These are phyloP conservation scores for Corynascus novoguineensis DNA, from an alignment of 495 filamentous ascomycete species.

Conservation along the genomic window DNA sequence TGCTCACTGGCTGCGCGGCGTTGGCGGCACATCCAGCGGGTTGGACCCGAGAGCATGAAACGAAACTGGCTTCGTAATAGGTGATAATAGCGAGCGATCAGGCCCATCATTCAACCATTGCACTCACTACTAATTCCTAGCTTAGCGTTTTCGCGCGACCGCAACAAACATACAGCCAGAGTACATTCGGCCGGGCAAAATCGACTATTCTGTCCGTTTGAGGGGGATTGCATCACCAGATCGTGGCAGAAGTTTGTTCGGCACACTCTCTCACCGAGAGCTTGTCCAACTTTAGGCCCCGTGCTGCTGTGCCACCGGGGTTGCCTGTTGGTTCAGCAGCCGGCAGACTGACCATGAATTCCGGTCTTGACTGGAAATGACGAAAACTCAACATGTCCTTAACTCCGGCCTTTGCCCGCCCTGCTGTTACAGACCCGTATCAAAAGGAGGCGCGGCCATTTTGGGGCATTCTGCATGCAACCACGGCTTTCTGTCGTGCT, in stretches of 20 bases:
- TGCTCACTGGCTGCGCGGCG: conserved; percentile 11
- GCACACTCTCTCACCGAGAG: neutral
- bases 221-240: neutral
- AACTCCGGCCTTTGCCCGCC: conserved; percentile 9
- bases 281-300: neutral
- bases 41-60: conserved; percentile 18
- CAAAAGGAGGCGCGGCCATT: conserved; percentile 7
- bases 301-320: conserved; percentile 1
- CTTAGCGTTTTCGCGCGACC: too few relatives aligned
- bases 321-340: conserved; percentile 5
- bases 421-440: conserved; percentile 14
- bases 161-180: neutral
- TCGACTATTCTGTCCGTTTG: neutral
- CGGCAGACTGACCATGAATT: too few relatives aligned
- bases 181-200: neutral
- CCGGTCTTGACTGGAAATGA: too few relatives aligned
- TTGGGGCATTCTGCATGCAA: conserved; percentile 1
- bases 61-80: conserved; percentile 4
- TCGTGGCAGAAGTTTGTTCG: too few relatives aligned
- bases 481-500: neutral
- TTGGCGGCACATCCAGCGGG: conserved; percentile 14
- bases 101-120: neutral
- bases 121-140: too few relatives aligned
- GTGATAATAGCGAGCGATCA: conserved; percentile 10
- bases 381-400: neutral